Evolutionary conservation across 2,329 filamentous ascomycete species (phyloP), one percentile per base, ranked within the genome.

Genomic region (Colletotrichum sp.): DNA sequence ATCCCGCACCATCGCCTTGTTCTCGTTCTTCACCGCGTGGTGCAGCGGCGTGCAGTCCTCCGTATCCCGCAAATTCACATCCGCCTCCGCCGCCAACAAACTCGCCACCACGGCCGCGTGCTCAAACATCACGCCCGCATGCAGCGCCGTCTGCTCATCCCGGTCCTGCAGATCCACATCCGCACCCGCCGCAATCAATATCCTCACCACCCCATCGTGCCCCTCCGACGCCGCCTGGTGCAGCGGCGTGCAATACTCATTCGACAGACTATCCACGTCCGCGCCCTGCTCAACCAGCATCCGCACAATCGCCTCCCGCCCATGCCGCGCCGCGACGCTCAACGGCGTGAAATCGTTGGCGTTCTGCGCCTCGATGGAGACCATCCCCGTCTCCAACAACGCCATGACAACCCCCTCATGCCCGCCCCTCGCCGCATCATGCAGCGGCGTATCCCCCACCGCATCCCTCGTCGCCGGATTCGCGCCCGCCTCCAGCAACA

Each of bases 191-290:
- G 77, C 76, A 6, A 79, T 77, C 18, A 79, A 16, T 5, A 71
- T 57, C 8, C 72, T 21, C 8, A 68, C 77, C 1, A 79, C 71
- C 2, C 77, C 78, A 1, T 79, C 71, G 30, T 77, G 76, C 12
- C 78, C 78, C 28, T 76, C 75, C 16, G 78, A 75, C 3, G 78
- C 78, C 5, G 78, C 77, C 52, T 79, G 78, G 63, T 79, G 78
- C 4, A 79, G 55, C 2, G 77, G 77, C 28, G 77, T 72, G 44
- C 76, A 77, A n/a, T 76, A 78, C 39, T 78, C 77, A 8, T 55
- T 76, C 44, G 76, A 76, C 63, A 73, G 18, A 6, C 71, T 64
- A 7, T 79, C 78, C 12, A 79, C 68, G 13, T 78, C 76, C 21
- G 79, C 79, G 3, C 78, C 79, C 28, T 73, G 77, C 30, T 79